Base-by-base conservation (phyloP, 257 asterid genomes). In the Linderniella brevidens region DNA sequence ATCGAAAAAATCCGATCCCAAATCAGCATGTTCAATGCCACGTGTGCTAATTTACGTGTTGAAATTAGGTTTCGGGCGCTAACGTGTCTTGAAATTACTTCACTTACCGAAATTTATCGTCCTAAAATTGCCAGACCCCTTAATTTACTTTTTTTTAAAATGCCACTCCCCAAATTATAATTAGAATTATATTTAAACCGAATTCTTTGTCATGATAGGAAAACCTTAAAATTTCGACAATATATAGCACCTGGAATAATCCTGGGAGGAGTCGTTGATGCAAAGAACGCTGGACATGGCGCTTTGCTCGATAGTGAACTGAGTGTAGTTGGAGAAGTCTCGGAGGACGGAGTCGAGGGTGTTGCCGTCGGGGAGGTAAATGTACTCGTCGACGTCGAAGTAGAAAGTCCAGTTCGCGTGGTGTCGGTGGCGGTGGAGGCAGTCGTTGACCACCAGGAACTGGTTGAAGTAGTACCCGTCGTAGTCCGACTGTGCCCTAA, bases 361-460 rank as follows among this genome's bases (percentile, higher is more conserved):
- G 59, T 58, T 39, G 13, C 80, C 80, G 16, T 61, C 67, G 35
- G 79, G 77, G 1, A 76, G 40, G 13, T 64, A 62, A 0, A 76
- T 66, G 9, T 76, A 76, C 70, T 76, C 85, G n/a, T 76, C 80
- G 1, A 76, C 77, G n/a, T 76, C 85, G 37, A 76, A 76, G 7
- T 46, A 76, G 68, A 76, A 76, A 0, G 77, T 76, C 85, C 85
- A 76, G 38, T 76, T 66, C 11, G 80, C 80, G 18, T 66, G 68
- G 62, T 66, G 57, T 2, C 77, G 64, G 61, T 76, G 39, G 8
- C 80, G 70, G 62, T 76, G 85, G 46, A 76, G 77, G 57, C 85
- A 76, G 17, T 76, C 85, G 63, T 76, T 76, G 49, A 76, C 85
- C 63, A 76, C 77, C 59, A 76, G 8, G 54, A 76, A 76, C 65